Conservation (phyloP, 495 filamentous ascomycete species). For the Aspergillus sclerotiicarbonarius region DNA sequence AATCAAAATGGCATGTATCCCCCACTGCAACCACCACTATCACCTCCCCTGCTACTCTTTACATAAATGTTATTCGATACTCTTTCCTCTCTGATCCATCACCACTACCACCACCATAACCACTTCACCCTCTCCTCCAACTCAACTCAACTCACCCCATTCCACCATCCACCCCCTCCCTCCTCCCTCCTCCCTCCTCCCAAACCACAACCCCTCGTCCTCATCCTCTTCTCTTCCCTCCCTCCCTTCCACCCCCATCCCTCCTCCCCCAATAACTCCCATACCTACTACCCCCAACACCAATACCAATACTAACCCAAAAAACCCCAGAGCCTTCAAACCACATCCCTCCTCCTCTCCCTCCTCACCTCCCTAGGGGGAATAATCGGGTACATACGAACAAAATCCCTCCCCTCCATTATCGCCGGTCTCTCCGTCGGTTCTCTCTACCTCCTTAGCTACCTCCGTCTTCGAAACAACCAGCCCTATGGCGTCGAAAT, state of each 20-base stretch:
- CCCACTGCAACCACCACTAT: background rate
- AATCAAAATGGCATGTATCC: background rate
- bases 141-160: background rate
- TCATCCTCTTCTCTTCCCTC: too few species aligned
- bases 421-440: constrained; percentile 81
- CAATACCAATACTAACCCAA: constrained; percentile 8
- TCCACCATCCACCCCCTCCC: background rate
- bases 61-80: too few species aligned
- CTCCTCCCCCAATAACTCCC: background rate
- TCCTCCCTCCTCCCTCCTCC: too few species aligned
- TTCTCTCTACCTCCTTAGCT: constrained; percentile 51
- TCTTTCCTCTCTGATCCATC: background rate
- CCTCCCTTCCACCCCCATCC: too few species aligned
- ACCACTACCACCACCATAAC: background rate
- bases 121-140: too few species aligned
- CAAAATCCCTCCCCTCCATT: constrained; percentile 81
- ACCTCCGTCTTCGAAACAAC: constrained; percentile 36
- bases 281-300: background rate
- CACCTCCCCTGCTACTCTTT: too few species aligned
- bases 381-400: constrained; percentile 77
- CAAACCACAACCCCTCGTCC: too few species aligned
- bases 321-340: constrained; percentile 27
- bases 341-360: constrained; percentile 69
- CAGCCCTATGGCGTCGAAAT: constrained; percentile 73
- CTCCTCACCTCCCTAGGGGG: constrained; percentile 83